Evolutionary conservation across 2,329 filamentous ascomycete genomes (phyloP).

Genomic region (Xylaria sp.): DNA sequence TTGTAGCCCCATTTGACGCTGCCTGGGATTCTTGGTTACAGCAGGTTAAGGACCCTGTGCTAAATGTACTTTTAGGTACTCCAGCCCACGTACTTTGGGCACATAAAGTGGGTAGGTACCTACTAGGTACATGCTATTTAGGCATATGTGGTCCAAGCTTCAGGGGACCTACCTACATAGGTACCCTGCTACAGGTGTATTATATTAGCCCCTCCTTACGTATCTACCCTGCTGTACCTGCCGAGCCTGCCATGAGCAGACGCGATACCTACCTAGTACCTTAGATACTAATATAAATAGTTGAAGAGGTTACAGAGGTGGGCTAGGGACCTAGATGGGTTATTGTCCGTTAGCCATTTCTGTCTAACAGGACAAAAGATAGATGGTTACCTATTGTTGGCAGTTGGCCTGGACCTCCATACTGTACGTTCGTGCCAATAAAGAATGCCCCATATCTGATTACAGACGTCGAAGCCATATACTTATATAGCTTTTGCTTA

Average conservation of each 20-base stretch:
- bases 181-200: not conserved
- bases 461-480: too few relatives aligned
- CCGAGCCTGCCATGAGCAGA: slow-evolving; percentile 8
- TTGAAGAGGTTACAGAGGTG: not conserved
- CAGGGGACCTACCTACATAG: too few relatives aligned
- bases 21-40: not conserved
- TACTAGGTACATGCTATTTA: not conserved
- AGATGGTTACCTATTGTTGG: too few relatives aligned
- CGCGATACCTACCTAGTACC: not conserved
- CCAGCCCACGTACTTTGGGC: not conserved
- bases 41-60: not conserved
- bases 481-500: too few relatives aligned
- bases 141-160: slow-evolving; percentile 7
- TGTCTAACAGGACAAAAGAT: too few relatives aligned
- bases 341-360: too few relatives aligned
- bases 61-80: not conserved
- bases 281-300: too few relatives aligned
- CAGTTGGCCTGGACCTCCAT: too few relatives aligned
- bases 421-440: too few relatives aligned
- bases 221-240: not conserved
- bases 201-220: not conserved
- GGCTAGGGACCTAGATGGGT: not conserved
- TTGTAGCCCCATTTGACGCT: not conserved
- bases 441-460: too few relatives aligned
- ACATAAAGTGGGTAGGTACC: not conserved